Evolutionary conservation across 2,329 filamentous ascomycete genomes (phyloP), one percentile per base, ranked within the genome.

Genomic region (Pezicula carpinea): DNA sequence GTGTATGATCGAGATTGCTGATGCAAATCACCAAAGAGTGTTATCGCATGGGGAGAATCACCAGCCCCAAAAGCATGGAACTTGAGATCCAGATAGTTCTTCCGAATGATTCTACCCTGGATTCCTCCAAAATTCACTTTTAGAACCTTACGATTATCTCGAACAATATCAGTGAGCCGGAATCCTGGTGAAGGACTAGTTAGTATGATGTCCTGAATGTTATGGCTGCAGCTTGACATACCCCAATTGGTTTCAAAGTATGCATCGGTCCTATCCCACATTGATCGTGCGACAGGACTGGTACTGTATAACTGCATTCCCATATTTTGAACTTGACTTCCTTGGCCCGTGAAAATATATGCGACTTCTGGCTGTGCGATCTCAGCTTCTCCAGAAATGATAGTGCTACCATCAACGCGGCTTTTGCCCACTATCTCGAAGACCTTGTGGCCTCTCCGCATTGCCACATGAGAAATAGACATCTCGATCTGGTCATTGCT

Each of bases 81-180:
- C 39, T 92, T 97, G 95, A 99, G 99, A 50, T 92, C 85, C 87
- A 97, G 97, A 76, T 99, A 99, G 72, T 99, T 99, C 65, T 95
- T 86, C 53, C 93, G 89, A 59, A 99, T 99, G 43, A 89, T 90
- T 74, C 97, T 99, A 64, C 93, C 95, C 49, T 89, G 87, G 52
- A 92, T 90, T 41, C 93, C 93, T 73, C 95, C 93, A 64, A 99
- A 99, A 75, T 99, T 88, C 55, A 99, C 88, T 5, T 93, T 99
- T 46, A 99, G 83, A 72, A 97, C 93, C 77, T 96, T 96, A 54
- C 93, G 93, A 72, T 99, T 99, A 76, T 97, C 99, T 77, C 90
- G 95, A 69, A 99, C 93, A 62, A 99, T 99, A 70, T 97, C 91
- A 64, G 91, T 95, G 62, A 99, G 99, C 5, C 90, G 90, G 64